Base-by-base conservation (phyloP, 371 early-diverging fungal genomes). In the Amoeboaphelidium protococcarum region DNA sequence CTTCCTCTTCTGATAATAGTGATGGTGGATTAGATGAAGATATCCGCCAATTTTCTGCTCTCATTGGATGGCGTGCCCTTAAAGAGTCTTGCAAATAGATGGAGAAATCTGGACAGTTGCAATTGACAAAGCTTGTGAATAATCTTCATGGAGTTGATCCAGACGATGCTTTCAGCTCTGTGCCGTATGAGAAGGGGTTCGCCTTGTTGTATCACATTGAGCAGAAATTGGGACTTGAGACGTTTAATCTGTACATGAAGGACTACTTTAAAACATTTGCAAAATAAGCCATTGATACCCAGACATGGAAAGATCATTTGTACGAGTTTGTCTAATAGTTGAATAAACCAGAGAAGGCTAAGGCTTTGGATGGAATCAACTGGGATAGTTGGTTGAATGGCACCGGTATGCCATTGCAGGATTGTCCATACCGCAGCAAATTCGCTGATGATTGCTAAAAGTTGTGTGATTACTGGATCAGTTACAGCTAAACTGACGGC, bases 151-250 rank as follows among this genome's bases (percentile, higher is more conserved):
- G 72, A 25, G 66, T 77, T 50, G 89, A 94, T 58, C 95, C 94
- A 26, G 95, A 95, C 63, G 94, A 91, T 54, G 80, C 77, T 22
- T 89, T 86, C 56, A 82, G 82, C 13, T 67, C 72, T 2, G 72
- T 94, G 26, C 94, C 94, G 12, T 94, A 94, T 66, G 83, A 94
- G 63, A 92, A 91, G 68, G 95, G 94, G 2, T 90, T 77, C 60
- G 84, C 82, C 56, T 59, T 95, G 42, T 66, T 95, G 41, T 90
- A 81, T 59, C 80, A 87, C 52, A 71, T 92, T 40, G 89, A 90
- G 62, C 72, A 75, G 56, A 57, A 74, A 13, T 63, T 94, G 23
- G 95, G 92, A 86, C 82, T 23, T 20, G 46, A 50, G 40, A 10
- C 21, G 10, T 54, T 45, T 60, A 83, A 79, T 55, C 78, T 79